These are phyloP conservation scores for Dioszegia hungarica DNA, from an alignment of 768 basidiomycete species.

Conservation along the genomic window DNA sequence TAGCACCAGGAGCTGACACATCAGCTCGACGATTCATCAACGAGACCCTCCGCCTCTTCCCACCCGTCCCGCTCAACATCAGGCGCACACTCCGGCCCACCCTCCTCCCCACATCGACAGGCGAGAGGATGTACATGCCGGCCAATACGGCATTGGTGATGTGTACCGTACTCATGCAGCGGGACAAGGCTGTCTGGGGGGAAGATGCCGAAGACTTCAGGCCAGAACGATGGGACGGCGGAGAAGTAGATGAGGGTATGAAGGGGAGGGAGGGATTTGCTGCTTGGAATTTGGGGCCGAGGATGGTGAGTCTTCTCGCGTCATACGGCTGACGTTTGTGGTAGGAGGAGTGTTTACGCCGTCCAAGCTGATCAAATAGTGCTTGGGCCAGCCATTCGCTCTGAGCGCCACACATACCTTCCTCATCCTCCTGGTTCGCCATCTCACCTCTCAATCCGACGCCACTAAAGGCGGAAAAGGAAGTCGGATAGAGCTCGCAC, in stretches of 20 bases:
- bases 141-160: constrained; percentile 55
- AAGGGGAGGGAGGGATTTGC: constrained; percentile 24
- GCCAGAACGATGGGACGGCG: constrained; percentile 63
- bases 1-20: not conserved
- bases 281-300: constrained; percentile 38
- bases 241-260: not conserved
- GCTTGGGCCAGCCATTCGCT: constrained; percentile 43
- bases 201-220: constrained; percentile 70
- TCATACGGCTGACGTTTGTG: not conserved
- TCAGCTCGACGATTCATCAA: constrained; percentile 58
- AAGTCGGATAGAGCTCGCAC: constrained; percentile 12
- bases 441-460: not conserved
- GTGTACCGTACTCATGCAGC: constrained; percentile 62
- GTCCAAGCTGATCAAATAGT: constrained; percentile 17
- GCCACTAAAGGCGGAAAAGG: not conserved
- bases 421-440: constrained; percentile 21
- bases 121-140: constrained; percentile 35
- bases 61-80: constrained; percentile 63
- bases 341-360: too few relatives aligned
- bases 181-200: constrained; percentile 68
- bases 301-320: constrained; percentile 29
- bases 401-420: constrained; percentile 28
- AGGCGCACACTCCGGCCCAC: constrained; percentile 30
- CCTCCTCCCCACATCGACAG: constrained; percentile 30
- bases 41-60: constrained; percentile 71